Evolutionary conservation across 352 stramenopile species (phyloP), one percentile per base, ranked within the genome.

Genomic region (Phytophthora tubulina): DNA sequence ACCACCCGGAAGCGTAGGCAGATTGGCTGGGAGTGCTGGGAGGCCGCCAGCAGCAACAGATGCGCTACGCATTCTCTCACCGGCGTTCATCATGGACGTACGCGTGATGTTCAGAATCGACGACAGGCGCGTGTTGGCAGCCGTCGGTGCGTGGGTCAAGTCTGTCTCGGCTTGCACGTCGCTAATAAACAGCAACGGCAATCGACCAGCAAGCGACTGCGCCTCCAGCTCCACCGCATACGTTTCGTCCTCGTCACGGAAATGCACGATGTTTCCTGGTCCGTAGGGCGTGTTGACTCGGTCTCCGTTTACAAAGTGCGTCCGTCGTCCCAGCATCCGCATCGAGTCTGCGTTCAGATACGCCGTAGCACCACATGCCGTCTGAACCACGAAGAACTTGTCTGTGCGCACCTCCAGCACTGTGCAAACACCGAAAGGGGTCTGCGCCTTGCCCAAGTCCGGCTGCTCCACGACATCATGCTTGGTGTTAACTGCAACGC

Each of bases 91-190:
- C 58, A 93, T 80, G 35, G 85, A 93, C 61, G 85, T 89, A 35
- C 84, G 73, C 51, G 85, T 93, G 50, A 91, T 78, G 58, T 80
- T 91, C 54, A 93, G 77, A 65, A 93, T 89, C 48, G 85, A 91
- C 14, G 85, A 91, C n/a, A 93, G 63, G 15, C 85, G 83, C n/a
- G 74, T 83, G 49, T 88, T 85, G 41, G 59, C 68, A 7, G 57
- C 39, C 30, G 62, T 48, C 8, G 73, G 70, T 15, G 67, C 81
- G 31, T 82, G 67, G 27, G 65, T 63, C 54, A 83, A 71, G 36
- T 61, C 67, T n/a, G 73, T 86, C 62, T 86, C 80, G 17, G 83
- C 83, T 41, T 85, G 50, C 33, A 57, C 27, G 59, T 86, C 80
- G 55, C 62, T 81, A 36, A 91, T 81, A 54, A 82, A 91, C 14